These are phyloP conservation scores for Arctium lappa DNA, from an alignment of 129 eudicot genomes.

Conservation along the genomic window DNA sequence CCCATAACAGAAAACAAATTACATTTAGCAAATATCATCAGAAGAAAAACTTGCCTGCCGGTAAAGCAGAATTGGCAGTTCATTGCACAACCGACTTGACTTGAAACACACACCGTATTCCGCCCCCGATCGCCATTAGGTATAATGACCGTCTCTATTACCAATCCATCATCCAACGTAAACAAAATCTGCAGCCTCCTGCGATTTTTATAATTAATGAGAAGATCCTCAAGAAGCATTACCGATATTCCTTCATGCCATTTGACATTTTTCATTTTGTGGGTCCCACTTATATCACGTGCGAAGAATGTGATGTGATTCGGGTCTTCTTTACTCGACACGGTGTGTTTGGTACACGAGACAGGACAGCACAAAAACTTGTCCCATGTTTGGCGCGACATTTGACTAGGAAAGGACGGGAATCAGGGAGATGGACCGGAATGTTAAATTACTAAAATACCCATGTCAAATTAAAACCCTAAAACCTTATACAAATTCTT, in stretches of 20 bases:
- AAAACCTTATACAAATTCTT: background rate
- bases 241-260: background rate
- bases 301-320: background rate
- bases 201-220: constrained; percentile 58
- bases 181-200: constrained; percentile 91
- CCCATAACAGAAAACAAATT: background rate
- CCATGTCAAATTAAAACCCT: background rate
- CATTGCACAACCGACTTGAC: constrained; percentile 99
- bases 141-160: constrained; percentile 80
- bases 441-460: background rate
- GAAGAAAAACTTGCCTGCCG: constrained; percentile 58
- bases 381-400: no score
- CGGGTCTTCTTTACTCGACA: no score
- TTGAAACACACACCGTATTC: constrained; percentile 93
- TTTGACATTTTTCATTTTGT: background rate
- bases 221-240: constrained; percentile 35
- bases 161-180: constrained; percentile 80
- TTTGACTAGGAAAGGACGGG: no score
- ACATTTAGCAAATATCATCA: background rate
- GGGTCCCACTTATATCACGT: constrained; percentile 7
- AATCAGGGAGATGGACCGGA: background rate
- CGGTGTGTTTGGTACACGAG: no score
- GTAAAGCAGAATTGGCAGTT: constrained; percentile 98
- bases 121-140: constrained; percentile 69
- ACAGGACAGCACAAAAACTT: no score